Percentiles rank a stretch among this genome's conserved stretches.
Conservation (phyloP, 768 basidiomycete genomes). For the Panellus pusillus region DNA sequence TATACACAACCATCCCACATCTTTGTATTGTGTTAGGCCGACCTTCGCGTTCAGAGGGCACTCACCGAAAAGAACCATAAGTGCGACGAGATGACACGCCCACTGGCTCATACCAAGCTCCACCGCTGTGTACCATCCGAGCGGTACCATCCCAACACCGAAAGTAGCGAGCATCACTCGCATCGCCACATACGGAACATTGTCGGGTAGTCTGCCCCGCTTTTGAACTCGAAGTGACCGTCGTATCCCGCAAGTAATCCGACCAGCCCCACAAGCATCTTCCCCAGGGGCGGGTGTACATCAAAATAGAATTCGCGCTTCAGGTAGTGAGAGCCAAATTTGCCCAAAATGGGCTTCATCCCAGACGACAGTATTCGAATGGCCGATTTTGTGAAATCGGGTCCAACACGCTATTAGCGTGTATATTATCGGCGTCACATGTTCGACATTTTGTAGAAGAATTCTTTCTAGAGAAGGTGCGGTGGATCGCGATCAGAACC, state of each 20-base stretch:
- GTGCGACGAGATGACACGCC: conserved; percentile 87
- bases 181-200: conserved; percentile 93
- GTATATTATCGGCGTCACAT: conserved; percentile 79
- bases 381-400: conserved; percentile 90
- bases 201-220: conserved; percentile 78
- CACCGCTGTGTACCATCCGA: conserved; percentile 95
- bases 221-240: conserved; percentile 92
- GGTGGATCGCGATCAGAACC: not conserved
- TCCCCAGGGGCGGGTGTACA: conserved; percentile 96
- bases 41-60: conserved; percentile 9
- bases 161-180: conserved; percentile 92
- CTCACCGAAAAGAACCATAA: conserved; percentile 92
- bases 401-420: conserved; percentile 95
- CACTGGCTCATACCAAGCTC: conserved; percentile 90
- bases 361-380: conserved; percentile 87
- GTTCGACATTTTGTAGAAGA: conserved; percentile 75
- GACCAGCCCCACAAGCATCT: conserved; percentile 96
- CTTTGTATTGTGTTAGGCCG: conserved; percentile 39
- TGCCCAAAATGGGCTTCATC: conserved; percentile 99
- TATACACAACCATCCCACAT: conserved; percentile 95
- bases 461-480: conserved; percentile 54
- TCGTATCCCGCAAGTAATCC: conserved; percentile 91
- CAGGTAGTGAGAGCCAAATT: conserved; percentile 97
- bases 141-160: conserved; percentile 92
- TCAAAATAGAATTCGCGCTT: conserved; percentile 99